These are phyloP conservation scores for Pleurotus salmoneostramineus DNA, from an alignment of 768 basidiomycete genomes.

Conservation along the genomic window DNA sequence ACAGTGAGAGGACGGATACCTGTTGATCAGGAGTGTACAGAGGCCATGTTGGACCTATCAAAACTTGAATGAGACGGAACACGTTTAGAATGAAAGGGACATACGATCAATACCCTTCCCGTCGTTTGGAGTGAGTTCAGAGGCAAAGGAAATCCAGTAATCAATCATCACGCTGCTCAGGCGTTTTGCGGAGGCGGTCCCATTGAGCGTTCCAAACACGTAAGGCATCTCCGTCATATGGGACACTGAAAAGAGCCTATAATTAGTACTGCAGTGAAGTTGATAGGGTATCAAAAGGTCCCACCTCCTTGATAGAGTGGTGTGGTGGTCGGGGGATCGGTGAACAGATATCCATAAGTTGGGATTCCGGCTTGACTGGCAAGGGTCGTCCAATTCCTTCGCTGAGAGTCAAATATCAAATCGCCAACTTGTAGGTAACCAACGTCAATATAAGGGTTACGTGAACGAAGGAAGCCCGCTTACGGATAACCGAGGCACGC, in stretches of 20 bases:
- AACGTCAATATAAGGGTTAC: neutral
- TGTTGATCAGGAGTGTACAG: neutral
- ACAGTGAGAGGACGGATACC: neutral
- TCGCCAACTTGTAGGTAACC: constrained; percentile 20
- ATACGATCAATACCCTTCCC: constrained; percentile 22
- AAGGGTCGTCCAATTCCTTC: constrained; percentile 29
- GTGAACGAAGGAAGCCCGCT: neutral
- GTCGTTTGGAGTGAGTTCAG: constrained; percentile 39
- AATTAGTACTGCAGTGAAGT: neutral
- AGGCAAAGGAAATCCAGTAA: constrained; percentile 45
- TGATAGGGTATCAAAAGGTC: neutral
- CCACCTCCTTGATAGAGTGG: constrained; percentile 3
- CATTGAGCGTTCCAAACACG: constrained; percentile 22
- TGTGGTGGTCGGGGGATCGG: constrained; percentile 19
- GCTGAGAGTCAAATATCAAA: constrained; percentile 28
- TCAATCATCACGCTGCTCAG: constrained; percentile 35
- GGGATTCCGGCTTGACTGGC: constrained; percentile 26
- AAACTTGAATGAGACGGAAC: neutral
- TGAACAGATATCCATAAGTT: constrained; percentile 34
- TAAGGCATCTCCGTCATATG: constrained; percentile 26
- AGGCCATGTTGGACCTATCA: neutral
- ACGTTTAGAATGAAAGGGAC: neutral
- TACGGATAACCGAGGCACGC: constrained; percentile 27
- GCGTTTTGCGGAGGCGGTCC: constrained; percentile 13
- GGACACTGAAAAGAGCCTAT: constrained; percentile 13